Percentiles rank a stretch among this genome's conserved stretches.
phyloP scores from a whole-genome alignment of 768 basidiomycete species.

The Imleria badia region DNA sequence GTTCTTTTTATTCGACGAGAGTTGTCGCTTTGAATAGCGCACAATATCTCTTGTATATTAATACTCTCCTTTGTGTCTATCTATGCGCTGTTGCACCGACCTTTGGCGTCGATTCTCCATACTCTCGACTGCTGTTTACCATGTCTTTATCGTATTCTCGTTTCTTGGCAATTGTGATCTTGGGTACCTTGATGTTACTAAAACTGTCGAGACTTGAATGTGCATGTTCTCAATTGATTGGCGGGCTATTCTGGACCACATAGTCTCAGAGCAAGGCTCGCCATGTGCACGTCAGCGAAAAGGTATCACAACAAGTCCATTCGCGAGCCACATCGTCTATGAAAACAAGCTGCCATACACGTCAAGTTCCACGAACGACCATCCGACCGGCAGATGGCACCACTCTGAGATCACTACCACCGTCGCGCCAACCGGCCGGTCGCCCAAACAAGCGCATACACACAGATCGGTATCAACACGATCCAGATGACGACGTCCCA shows the following conservation, averaged over 20 bases:
- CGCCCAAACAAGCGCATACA: constrained; percentile 56
- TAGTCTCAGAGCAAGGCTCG: too few relatives aligned
- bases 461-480: constrained; percentile 61
- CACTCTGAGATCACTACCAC: constrained; percentile 44
- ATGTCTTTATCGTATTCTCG: too few relatives aligned
- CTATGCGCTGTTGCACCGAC: too few relatives aligned
- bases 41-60: not conserved
- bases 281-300: not conserved
- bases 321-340: constrained; percentile 2
- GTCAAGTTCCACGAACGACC: constrained; percentile 6
- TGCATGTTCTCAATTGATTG: too few relatives aligned
- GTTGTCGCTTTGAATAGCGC: not conserved
- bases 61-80: too few relatives aligned
- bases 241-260: too few relatives aligned
- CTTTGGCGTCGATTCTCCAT: too few relatives aligned
- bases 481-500: constrained; percentile 88
- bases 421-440: constrained; percentile 47
- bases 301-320: not conserved
- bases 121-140: too few relatives aligned
- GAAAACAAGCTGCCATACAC: not conserved
- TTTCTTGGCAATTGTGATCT: too few relatives aligned
- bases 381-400: constrained; percentile 5
- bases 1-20: not conserved
- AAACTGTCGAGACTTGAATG: too few relatives aligned
- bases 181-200: too few relatives aligned